These are phyloP conservation scores for Pythium apleroticum DNA, from an alignment of 352 stramenopile genomes.

Conservation along the genomic window DNA sequence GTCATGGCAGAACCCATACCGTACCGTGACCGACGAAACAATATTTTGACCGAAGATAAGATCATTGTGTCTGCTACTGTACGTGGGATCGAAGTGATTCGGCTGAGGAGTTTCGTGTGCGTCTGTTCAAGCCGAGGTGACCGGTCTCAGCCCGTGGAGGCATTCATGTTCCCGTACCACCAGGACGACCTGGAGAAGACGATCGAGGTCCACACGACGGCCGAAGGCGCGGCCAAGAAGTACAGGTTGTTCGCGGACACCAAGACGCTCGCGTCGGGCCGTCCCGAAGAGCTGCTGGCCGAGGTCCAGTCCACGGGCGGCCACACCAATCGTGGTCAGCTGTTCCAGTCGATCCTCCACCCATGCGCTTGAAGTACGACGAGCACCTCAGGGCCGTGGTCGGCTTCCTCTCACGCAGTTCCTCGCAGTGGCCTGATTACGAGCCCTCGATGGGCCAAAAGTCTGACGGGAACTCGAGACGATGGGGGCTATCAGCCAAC, in stretches of 20 bases:
- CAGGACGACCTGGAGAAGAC: constrained; percentile 29
- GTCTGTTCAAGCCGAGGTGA: too few relatives aligned
- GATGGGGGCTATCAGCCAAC: constrained; percentile 42
- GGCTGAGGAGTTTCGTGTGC: too few relatives aligned
- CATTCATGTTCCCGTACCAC: constrained; percentile 27
- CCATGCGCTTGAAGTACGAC: constrained; percentile 79
- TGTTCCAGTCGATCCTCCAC: constrained; percentile 58
- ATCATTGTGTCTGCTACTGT: too few relatives aligned
- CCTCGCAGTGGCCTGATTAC: constrained; percentile 9
- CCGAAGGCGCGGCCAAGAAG: constrained; percentile 37
- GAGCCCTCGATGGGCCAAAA: constrained; percentile 20
- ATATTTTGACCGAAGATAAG: too few relatives aligned
- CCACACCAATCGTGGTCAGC: constrained; percentile 56
- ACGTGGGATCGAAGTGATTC: too few relatives aligned
- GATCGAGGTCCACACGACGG: constrained; percentile 25
- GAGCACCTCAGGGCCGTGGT: constrained; percentile 56
- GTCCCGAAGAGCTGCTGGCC: constrained; percentile 34
- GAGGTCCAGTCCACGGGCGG: constrained; percentile 55
- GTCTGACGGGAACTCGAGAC: not conserved
- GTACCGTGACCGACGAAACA: too few relatives aligned
- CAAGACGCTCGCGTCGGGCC: constrained; percentile 43
- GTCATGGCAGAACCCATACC: too few relatives aligned
- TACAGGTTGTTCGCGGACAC: constrained; percentile 66
- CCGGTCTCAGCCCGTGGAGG: constrained; percentile 31
- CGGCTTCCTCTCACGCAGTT: constrained; percentile 42